These are phyloP conservation scores for Diaporthe caulivora DNA, from an alignment of 2,329 filamentous ascomycete genomes.

Conservation along the genomic window DNA sequence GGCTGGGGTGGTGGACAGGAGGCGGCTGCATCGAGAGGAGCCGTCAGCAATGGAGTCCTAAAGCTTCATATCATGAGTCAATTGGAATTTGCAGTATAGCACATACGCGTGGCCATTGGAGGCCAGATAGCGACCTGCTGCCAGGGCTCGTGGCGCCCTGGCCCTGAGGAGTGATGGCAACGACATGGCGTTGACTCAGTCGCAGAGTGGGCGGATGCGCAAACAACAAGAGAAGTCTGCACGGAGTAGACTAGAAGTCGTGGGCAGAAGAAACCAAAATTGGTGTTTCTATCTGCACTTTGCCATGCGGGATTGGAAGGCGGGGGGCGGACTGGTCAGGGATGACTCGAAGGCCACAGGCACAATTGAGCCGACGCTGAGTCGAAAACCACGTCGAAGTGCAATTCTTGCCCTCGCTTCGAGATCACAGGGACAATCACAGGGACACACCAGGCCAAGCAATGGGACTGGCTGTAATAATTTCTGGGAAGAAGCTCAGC, in stretches of 20 bases:
- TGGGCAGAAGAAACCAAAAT: background rate
- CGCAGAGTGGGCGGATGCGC: background rate
- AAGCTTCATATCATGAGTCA: background rate
- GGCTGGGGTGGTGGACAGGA: constrained; percentile 63
- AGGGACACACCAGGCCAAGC: constrained; percentile 42
- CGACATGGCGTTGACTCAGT: constrained; percentile 35
- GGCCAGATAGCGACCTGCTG: constrained; percentile 35
- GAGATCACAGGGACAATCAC: constrained; percentile 48
- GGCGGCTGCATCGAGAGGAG: constrained; percentile 54
- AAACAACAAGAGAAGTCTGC: background rate
- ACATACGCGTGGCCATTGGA: constrained; percentile 43
- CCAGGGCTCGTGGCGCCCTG: constrained; percentile 42
- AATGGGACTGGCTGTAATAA: constrained; percentile 1
- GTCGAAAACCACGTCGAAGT: constrained; percentile 26
- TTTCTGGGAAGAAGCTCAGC: constrained; percentile 29
- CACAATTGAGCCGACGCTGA: constrained; percentile 20
- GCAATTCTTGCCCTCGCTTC: constrained; percentile 36
- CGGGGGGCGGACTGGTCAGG: constrained; percentile 33
- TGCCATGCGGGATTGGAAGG: constrained; percentile 12
- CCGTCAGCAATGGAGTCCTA: constrained; percentile 7
- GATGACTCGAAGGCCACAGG: constrained; percentile 40
- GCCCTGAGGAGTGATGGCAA: constrained; percentile 41
- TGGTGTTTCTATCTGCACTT: constrained; percentile 31
- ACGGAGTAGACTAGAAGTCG: background rate
- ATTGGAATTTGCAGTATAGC: background rate